phyloP scores from a whole-genome alignment of 2,329 filamentous ascomycete species.

The Aspergillus thermomutatus region DNA sequence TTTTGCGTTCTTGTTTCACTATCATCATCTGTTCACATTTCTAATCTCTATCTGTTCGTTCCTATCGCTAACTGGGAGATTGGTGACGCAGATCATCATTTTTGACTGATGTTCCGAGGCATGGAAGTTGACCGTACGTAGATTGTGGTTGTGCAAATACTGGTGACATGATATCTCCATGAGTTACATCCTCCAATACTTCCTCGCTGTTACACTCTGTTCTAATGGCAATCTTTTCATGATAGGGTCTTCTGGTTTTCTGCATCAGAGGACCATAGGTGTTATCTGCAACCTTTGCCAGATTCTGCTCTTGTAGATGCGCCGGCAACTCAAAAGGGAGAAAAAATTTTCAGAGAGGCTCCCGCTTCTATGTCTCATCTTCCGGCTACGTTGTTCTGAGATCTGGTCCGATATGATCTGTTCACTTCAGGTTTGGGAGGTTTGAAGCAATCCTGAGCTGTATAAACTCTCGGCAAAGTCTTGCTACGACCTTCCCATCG shows the following conservation, averaged over 20 bases:
- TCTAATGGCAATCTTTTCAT: slow-evolving; percentile 5
- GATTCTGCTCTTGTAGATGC: not conserved
- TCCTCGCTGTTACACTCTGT: slow-evolving; percentile 4
- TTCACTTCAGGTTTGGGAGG: not conserved
- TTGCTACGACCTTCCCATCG: not conserved
- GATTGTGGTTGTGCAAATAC: slow-evolving; percentile 9
- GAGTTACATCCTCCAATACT: slow-evolving; percentile 15
- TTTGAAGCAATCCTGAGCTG: not conserved
- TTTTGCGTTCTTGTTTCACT: slow-evolving; percentile 3
- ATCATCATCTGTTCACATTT: slow-evolving; percentile 12
- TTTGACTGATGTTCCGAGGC: slow-evolving; percentile 15
- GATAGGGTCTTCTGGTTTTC: not conserved
- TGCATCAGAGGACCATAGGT: not conserved
- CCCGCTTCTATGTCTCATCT: not conserved
- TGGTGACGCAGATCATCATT: slow-evolving; percentile 23
- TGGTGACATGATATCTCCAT: slow-evolving; percentile 9
- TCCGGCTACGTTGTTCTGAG: not conserved
- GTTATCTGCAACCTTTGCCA: not conserved
- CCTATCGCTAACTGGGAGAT: slow-evolving; percentile 27
- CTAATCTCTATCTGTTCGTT: slow-evolving; percentile 12
- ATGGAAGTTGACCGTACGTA: slow-evolving; percentile 16
- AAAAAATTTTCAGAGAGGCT: not conserved
- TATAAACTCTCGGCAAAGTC: not conserved
- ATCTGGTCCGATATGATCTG: not conserved
- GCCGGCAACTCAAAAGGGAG: not conserved